Evolutionary conservation across 225 moss, liverwort and hornwort species (phyloP).

Genomic region (Polytrichum formosum): DNA sequence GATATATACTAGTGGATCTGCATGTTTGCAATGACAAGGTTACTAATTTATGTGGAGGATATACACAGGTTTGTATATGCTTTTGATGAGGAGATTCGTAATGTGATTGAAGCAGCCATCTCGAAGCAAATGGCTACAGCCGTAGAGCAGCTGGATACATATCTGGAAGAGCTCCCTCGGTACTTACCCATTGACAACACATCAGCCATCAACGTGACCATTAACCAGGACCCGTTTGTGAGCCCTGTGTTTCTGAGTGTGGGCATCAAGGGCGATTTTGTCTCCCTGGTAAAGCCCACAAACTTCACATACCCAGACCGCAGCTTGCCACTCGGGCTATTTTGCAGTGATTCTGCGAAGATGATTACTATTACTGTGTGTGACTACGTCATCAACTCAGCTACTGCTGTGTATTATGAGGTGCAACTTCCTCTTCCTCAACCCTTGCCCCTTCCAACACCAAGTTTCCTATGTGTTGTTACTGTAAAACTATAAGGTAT

Average conservation of each 20-base stretch:
- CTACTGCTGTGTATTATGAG: constrained; percentile 79
- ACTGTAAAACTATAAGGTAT: not conserved
- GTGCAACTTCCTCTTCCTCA: constrained; percentile 29
- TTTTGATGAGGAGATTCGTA: constrained; percentile 78
- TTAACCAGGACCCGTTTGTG: constrained; percentile 71
- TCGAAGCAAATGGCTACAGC: constrained; percentile 54
- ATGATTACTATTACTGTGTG: constrained; percentile 90
- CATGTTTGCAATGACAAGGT: no score
- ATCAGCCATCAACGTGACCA: constrained; percentile 81
- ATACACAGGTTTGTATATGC: constrained; percentile 80
- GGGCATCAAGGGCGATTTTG: constrained; percentile 74
- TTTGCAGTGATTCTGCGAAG: constrained; percentile 82
- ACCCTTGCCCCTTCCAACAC: not conserved
- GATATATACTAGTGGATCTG: no score
- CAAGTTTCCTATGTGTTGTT: no score
- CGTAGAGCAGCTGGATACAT: constrained; percentile 57
- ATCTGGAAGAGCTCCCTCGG: constrained; percentile 65
- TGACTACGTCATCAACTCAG: constrained; percentile 90
- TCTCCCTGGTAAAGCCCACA: constrained; percentile 35
- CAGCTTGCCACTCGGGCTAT: constrained; percentile 69
- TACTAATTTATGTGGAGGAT: no score
- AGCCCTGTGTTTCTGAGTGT: constrained; percentile 71
- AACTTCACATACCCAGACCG: constrained; percentile 58
- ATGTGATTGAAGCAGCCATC: constrained; percentile 62
- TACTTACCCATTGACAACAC: constrained; percentile 71